These are phyloP conservation scores for Wickerhamomyces mucosus DNA, from an alignment of 805 yeast genomes.

Conservation along the genomic window DNA sequence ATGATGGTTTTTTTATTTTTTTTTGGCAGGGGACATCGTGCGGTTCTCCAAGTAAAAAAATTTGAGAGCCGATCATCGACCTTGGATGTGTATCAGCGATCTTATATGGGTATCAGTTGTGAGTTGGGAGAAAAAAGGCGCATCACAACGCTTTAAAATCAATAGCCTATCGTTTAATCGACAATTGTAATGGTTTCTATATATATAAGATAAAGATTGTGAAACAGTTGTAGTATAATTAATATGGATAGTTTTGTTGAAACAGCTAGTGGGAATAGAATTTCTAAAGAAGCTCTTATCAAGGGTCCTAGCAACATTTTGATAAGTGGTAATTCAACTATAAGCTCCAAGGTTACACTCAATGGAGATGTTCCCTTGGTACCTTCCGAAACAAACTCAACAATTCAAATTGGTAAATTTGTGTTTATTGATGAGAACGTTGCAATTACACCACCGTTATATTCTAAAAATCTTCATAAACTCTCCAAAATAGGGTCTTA, in stretches of 20 bases:
- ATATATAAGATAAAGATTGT: no score
- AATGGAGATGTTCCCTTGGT: conserved; percentile 23
- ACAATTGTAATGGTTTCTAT: no score
- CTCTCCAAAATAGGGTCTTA: conserved; percentile 38
- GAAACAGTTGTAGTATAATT: no score
- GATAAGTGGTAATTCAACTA: conserved; percentile 38
- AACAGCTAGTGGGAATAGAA: conserved; percentile 41
- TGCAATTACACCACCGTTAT: conserved; percentile 23
- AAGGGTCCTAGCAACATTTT: conserved; percentile 33
- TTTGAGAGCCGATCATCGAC: no score
- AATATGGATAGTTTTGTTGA: conserved; percentile 22
- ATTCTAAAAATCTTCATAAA: conserved; percentile 11
- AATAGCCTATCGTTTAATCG: no score
- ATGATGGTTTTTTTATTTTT: no score
- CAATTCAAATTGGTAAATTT: conserved; percentile 36
- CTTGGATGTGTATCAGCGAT: no score
- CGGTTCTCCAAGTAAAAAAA: no score
- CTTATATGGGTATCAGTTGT: no score
- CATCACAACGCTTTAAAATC: no score
- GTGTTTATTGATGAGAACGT: conserved; percentile 28
- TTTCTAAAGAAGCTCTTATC: conserved; percentile 34
- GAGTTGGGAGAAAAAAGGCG: no score
- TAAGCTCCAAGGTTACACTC: conserved; percentile 19
- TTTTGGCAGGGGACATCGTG: no score
- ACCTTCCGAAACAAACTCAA: conserved; percentile 23